Evolutionary conservation across 1,284 basidiomycete genomes (phyloP).

Genomic region (Malassezia restricta): DNA sequence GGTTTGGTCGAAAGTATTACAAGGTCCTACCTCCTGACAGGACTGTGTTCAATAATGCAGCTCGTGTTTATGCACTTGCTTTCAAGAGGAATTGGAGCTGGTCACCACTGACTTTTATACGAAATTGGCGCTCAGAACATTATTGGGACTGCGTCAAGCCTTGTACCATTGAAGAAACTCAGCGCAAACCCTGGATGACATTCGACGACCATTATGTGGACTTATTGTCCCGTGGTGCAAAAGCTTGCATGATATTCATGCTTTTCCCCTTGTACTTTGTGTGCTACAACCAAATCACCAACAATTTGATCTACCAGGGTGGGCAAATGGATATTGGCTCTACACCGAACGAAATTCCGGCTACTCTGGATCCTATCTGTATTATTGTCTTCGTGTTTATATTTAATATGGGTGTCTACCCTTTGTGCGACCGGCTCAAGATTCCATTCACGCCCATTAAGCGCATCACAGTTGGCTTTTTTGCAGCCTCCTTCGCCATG

Average conservation of each 20-base stretch:
- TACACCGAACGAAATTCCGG: constrained; percentile 64
- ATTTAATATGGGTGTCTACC: constrained; percentile 56
- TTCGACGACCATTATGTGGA: constrained; percentile 58
- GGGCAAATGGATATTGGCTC: constrained; percentile 54
- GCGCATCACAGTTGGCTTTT: constrained; percentile 64
- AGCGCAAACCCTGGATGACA: constrained; percentile 47
- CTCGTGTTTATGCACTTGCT: constrained; percentile 40
- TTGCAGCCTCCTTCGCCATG: constrained; percentile 51
- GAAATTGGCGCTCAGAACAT: constrained; percentile 50
- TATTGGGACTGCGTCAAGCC: constrained; percentile 74
- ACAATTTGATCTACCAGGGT: constrained; percentile 57
- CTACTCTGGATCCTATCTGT: constrained; percentile 63
- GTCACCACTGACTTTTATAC: constrained; percentile 39
- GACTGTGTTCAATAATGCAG: constrained; percentile 59
- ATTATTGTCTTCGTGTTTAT: constrained; percentile 49
- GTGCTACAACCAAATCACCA: constrained; percentile 51
- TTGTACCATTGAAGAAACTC: constrained; percentile 35
- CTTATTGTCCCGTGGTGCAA: constrained; percentile 66
- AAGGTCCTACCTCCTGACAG: constrained; percentile 60
- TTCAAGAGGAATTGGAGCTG: constrained; percentile 43
- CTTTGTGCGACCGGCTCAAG: constrained; percentile 56
- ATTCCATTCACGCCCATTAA: constrained; percentile 54
- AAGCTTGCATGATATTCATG: constrained; percentile 69
- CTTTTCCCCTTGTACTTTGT: constrained; percentile 55
- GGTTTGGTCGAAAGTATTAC: constrained; percentile 58